Percentiles rank a stretch among this genome's conserved stretches.
phyloP scores from a whole-genome alignment of 257 asterid species.

The Jasminum sambac region DNA sequence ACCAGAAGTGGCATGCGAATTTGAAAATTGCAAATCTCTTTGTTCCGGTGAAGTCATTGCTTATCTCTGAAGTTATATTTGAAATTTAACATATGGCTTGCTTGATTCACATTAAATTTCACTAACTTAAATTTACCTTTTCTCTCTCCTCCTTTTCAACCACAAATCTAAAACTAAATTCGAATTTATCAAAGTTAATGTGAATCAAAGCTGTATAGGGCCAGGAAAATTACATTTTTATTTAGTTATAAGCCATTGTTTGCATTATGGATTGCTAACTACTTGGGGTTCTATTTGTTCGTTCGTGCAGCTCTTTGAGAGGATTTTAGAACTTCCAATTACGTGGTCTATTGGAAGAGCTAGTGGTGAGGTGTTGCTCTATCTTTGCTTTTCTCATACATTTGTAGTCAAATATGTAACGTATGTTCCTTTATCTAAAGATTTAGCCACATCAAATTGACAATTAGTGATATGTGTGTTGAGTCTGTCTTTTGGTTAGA shows the following conservation, averaged over 20 bases:
- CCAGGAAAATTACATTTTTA: slow-evolving; percentile 3
- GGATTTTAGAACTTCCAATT: slow-evolving; percentile 92
- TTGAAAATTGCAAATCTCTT: slow-evolving; percentile 83
- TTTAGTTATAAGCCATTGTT: slow-evolving; percentile 18
- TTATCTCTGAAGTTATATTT: slow-evolving; percentile 10
- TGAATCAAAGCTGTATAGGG: too few relatives aligned
- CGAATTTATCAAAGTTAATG: too few relatives aligned
- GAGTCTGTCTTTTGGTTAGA: background rate
- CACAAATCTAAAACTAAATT: too few relatives aligned
- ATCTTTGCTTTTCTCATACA: slow-evolving; percentile 32
- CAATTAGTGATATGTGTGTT: slow-evolving; percentile 5
- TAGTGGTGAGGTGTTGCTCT: slow-evolving; percentile 93
- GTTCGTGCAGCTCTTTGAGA: slow-evolving; percentile 81
- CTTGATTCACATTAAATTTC: too few relatives aligned
- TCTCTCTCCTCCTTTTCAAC: too few relatives aligned
- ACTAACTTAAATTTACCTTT: too few relatives aligned
- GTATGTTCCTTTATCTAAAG: slow-evolving; percentile 13
- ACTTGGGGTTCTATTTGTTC: slow-evolving; percentile 25
- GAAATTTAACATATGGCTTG: too few relatives aligned
- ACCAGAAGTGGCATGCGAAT: slow-evolving; percentile 98
- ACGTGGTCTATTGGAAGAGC: slow-evolving; percentile 97
- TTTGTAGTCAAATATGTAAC: slow-evolving; percentile 19
- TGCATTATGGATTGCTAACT: slow-evolving; percentile 4
- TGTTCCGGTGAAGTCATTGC: slow-evolving; percentile 76
- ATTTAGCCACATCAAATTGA: slow-evolving; percentile 17